These are phyloP conservation scores for Corchorus capsularis DNA, from an alignment of 345 rosid species.

Conservation along the genomic window DNA sequence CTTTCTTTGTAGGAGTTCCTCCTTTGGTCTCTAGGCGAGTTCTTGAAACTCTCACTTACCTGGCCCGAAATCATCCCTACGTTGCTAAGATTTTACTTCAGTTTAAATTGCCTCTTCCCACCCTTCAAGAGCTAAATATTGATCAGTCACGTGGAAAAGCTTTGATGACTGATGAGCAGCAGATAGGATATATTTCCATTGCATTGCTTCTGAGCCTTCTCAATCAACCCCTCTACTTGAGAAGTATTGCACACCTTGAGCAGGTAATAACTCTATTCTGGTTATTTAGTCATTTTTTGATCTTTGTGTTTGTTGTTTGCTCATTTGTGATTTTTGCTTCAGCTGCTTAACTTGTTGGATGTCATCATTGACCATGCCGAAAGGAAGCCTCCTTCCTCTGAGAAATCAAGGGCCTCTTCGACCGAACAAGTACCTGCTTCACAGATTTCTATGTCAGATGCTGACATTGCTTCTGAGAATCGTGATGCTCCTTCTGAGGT, in stretches of 20 bases:
- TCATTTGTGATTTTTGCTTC: conserved; percentile 30
- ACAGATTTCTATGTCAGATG: conserved; percentile 42
- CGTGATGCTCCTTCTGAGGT: conserved; percentile 37
- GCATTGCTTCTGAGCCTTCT: conserved; percentile 85
- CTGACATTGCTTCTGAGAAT: conserved; percentile 41
- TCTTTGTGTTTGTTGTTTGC: conserved; percentile 13
- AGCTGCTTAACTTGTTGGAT: conserved; percentile 89
- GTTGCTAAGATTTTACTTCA: conserved; percentile 85
- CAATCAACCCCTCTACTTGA: conserved; percentile 85
- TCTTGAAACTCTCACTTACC: conserved; percentile 81
- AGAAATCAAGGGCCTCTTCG: conserved; percentile 46
- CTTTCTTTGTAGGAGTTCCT: conserved; percentile 67
- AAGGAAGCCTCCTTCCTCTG: conserved; percentile 54
- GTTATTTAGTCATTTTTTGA: not conserved
- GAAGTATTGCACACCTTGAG: conserved; percentile 96
- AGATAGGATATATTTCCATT: conserved; percentile 57
- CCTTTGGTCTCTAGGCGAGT: conserved; percentile 89
- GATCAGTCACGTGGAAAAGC: conserved; percentile 72
- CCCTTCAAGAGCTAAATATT: conserved; percentile 35
- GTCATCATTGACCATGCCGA: conserved; percentile 79
- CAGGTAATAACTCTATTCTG: conserved; percentile 49
- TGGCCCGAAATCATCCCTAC: conserved; percentile 80
- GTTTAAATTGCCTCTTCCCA: conserved; percentile 54
- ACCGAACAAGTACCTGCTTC: conserved; percentile 43
- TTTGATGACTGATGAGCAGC: conserved; percentile 54